Percentiles rank a stretch among this genome's conserved stretches.
Evolutionary conservation across 2,329 filamentous ascomycete species (phyloP).

Genomic region (Pseudocercospora fijiensis): DNA sequence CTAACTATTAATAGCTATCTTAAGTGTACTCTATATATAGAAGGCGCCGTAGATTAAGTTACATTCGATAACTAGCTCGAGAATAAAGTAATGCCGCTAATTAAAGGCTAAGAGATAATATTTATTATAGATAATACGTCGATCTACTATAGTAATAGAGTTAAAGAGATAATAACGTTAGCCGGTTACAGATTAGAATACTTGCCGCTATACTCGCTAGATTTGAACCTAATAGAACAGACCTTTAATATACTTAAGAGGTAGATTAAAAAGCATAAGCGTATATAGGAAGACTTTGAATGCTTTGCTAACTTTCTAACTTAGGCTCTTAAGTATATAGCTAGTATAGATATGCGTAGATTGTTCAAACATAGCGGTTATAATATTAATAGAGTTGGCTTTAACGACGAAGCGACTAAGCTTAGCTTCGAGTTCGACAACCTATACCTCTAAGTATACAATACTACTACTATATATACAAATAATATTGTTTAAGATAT

Average conservation of each 20-base stretch:
- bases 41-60: no score
- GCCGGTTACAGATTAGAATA: background rate
- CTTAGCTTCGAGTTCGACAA: background rate
- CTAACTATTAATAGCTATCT: background rate
- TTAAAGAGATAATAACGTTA: background rate
- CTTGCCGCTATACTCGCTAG: no score
- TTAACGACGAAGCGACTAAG: background rate
- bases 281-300: no score
- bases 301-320: background rate
- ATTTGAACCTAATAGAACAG: background rate
- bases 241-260: no score
- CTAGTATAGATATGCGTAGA: background rate
- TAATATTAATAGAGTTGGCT: background rate
- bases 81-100: no score
- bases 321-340: background rate
- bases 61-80: no score
- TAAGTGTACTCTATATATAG: background rate
- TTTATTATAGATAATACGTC: background rate
- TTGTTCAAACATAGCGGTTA: background rate
- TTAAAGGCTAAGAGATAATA: no score
- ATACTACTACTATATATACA: background rate
- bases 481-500: background rate
- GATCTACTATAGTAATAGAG: background rate
- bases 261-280: no score
- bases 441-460: background rate